A percentile compares a stretch with the other conserved stretches of the same genome.
Conservation (phyloP, 208 protist species). For the Blechomonas ayalai region DNA sequence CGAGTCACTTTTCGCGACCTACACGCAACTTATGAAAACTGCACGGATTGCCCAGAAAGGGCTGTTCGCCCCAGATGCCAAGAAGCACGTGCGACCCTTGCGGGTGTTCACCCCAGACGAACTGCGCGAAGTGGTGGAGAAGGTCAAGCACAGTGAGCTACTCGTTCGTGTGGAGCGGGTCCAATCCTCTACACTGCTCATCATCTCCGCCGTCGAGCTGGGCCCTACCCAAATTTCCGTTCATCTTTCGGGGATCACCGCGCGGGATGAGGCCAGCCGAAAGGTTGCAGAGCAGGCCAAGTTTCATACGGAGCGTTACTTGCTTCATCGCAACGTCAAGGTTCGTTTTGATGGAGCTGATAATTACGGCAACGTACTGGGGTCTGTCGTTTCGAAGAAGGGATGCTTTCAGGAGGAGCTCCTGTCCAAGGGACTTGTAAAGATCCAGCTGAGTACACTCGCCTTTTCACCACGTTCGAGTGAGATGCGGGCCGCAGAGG, state of each 20-base stretch:
- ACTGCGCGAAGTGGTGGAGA: conserved; percentile 22
- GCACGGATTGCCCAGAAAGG: conserved; percentile 56
- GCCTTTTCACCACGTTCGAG: conserved; percentile 25
- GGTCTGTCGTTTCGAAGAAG: conserved; percentile 72
- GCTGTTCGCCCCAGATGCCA: conserved; percentile 51
- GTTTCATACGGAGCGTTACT: conserved; percentile 65
- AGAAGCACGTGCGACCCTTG: conserved; percentile 54
- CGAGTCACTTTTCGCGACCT: conserved; percentile 57
- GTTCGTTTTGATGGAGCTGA: conserved; percentile 72
- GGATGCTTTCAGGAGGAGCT: conserved; percentile 85
- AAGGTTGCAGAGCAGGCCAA: conserved; percentile 30
- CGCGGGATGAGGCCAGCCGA: conserved; percentile 45
- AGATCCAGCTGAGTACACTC: conserved; percentile 54
- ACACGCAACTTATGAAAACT: conserved; percentile 33
- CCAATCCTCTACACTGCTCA: conserved; percentile 39
- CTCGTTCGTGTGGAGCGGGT: conserved; percentile 74
- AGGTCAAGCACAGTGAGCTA: conserved; percentile 45
- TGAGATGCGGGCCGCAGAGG: conserved; percentile 52
- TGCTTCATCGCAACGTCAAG: conserved; percentile 81
- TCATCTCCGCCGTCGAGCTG: conserved; percentile 43
- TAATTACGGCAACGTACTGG: conserved; percentile 67
- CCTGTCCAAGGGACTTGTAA: conserved; percentile 64
- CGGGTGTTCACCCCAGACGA: conserved; percentile 37
- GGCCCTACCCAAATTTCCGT: conserved; percentile 57
- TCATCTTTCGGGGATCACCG: conserved; percentile 70